These are phyloP conservation scores for Lathyrus tuberosus DNA, from an alignment of 306 rosid genomes.

Conservation along the genomic window DNA sequence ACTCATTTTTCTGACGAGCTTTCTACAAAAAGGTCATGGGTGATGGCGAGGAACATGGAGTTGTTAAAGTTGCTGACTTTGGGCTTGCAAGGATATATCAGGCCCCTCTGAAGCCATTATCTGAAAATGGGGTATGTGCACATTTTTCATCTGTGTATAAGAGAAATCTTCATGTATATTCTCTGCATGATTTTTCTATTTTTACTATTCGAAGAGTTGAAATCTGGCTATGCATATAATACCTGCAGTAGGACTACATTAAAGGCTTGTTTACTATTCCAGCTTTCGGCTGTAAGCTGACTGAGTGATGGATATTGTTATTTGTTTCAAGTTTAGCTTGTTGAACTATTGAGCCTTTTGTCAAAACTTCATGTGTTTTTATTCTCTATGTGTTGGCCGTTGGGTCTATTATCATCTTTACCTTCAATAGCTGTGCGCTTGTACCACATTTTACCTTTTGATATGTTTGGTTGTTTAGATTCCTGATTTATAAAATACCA, in stretches of 20 bases:
- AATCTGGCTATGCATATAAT: slow-evolving; percentile 17
- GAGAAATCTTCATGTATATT: slow-evolving; percentile 1
- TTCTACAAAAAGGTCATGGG: slow-evolving; percentile 80
- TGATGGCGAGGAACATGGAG: slow-evolving; percentile 88
- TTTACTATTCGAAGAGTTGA: slow-evolving; percentile 6
- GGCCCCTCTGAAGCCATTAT: slow-evolving; percentile 84
- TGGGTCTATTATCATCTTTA: slow-evolving; percentile 24
- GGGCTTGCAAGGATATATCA: slow-evolving; percentile 99
- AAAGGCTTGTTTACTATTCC: slow-evolving; percentile 7
- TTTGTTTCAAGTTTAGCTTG: slow-evolving; percentile 32
- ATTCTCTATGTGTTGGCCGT: slow-evolving; percentile 21
- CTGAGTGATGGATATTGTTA: slow-evolving; percentile 27
- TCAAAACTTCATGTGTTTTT: slow-evolving; percentile 4
- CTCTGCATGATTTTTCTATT: slow-evolving; percentile 3
- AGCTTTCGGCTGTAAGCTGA: slow-evolving; percentile 31
- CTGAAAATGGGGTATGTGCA: slow-evolving; percentile 72
- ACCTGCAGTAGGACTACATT: slow-evolving; percentile 18
- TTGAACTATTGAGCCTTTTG: slow-evolving; percentile 14
- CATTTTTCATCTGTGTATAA: slow-evolving; percentile 28
- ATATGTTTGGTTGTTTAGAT: slow-evolving; percentile 31
- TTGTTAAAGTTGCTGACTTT: slow-evolving; percentile 94
- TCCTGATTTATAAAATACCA: slow-evolving; percentile 34
- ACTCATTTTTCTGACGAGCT: slow-evolving; percentile 22
- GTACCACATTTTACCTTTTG: slow-evolving; percentile 9
- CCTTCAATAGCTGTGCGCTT: slow-evolving; percentile 16